These are phyloP conservation scores for Psilocybe cyanescens DNA, from an alignment of 768 basidiomycete genomes.

Conservation along the genomic window DNA sequence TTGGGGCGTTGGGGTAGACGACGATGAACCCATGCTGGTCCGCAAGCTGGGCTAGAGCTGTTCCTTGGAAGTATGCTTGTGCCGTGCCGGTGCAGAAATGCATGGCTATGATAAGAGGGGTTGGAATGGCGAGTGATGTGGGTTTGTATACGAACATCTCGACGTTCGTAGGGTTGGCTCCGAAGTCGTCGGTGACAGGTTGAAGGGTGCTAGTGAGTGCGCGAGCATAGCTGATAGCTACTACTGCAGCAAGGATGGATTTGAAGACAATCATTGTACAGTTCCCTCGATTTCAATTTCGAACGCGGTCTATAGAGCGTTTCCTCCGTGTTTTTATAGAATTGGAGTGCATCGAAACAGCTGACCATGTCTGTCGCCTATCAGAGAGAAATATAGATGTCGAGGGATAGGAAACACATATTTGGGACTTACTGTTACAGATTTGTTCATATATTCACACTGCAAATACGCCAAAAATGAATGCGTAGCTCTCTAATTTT, in stretches of 20 bases:
- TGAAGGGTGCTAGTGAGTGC: constrained; percentile 30
- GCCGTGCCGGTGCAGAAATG: constrained; percentile 57
- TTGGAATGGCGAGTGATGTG: constrained; percentile 34
- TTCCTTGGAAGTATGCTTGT: constrained; percentile 52
- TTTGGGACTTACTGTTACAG: too few species aligned
- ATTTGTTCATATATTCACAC: too few species aligned
- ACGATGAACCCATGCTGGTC: constrained; percentile 57
- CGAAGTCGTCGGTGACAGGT: constrained; percentile 48
- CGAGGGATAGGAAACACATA: too few species aligned
- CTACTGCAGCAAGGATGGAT: constrained; percentile 4
- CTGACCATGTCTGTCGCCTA: background rate
- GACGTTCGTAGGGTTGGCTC: constrained; percentile 56
- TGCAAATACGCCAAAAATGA: too few species aligned
- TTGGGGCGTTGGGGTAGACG: constrained; percentile 48
- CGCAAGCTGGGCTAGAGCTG: constrained; percentile 50
- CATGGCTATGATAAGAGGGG: constrained; percentile 54
- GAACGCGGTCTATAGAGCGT: background rate
- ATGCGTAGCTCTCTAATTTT: too few species aligned
- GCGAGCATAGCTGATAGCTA: constrained; percentile 9
- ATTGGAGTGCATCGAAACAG: background rate
- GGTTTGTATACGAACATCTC: constrained; percentile 51
- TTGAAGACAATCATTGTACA: constrained; percentile 16
- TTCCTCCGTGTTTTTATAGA: background rate
- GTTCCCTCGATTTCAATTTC: background rate
- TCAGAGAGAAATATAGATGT: too few species aligned